These are phyloP conservation scores for Aureobasidium sp. DNA, from an alignment of 2,329 filamentous ascomycete species.

Conservation along the genomic window DNA sequence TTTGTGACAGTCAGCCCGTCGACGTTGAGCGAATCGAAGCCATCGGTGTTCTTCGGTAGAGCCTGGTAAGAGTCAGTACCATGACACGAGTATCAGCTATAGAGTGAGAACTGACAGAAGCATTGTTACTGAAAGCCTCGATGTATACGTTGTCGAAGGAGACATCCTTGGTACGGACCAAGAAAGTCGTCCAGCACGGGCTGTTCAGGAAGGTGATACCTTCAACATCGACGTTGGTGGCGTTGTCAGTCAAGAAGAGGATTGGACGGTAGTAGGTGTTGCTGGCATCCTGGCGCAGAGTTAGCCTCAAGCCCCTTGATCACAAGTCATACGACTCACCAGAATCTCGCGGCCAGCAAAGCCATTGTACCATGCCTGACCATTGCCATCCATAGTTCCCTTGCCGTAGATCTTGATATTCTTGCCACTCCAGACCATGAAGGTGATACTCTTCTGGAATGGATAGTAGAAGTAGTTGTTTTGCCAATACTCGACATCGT, in stretches of 20 bases:
- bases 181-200: slow-evolving; percentile 56
- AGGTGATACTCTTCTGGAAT: slow-evolving; percentile 49
- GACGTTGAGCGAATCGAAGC: slow-evolving; percentile 52
- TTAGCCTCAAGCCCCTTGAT: no score
- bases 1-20: slow-evolving; percentile 38
- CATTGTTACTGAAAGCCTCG: slow-evolving; percentile 44
- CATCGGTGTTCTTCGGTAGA: slow-evolving; percentile 52
- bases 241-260: slow-evolving; percentile 53
- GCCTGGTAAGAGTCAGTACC: background rate
- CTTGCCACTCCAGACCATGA: slow-evolving; percentile 56
- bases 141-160: slow-evolving; percentile 46
- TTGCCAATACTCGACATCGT: slow-evolving; percentile 41
- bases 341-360: slow-evolving; percentile 10
- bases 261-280: slow-evolving; percentile 52
- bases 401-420: slow-evolving; percentile 52
- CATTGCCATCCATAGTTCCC: slow-evolving; percentile 49
- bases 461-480: slow-evolving; percentile 42
- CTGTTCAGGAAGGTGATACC: slow-evolving; percentile 53
- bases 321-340: background rate
- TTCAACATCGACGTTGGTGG: slow-evolving; percentile 47
- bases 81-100: background rate
- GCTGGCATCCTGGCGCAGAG: slow-evolving; percentile 19
- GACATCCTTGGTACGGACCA: slow-evolving; percentile 49
- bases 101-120: slow-evolving; percentile 19
- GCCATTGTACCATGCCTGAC: slow-evolving; percentile 38